Base-by-base conservation (phyloP, 2,329 filamentous ascomycete genomes). In the Hortaea werneckii region DNA sequence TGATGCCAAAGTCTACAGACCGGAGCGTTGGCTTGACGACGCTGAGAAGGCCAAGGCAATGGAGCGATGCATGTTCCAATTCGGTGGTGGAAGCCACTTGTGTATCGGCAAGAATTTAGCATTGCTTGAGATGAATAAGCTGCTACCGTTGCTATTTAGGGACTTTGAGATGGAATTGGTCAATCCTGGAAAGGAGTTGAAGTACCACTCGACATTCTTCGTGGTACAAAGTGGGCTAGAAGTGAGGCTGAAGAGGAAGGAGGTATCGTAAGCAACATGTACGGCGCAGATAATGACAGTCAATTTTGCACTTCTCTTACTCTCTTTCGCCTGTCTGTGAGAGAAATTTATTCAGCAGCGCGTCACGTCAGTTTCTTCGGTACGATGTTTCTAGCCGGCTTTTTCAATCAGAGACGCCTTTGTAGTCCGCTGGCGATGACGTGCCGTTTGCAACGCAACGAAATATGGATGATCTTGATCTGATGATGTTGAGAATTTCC, bases 121-220 rank as follows among this genome's bases (percentile, higher is more conserved):
- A 6, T 35, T 58, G 12, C 43, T 58, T n/a, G 55, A 58, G 42
- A 56, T 58, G 53, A 57, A 58, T 48, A 57, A 57, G 48, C 57
- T 54, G 6, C 39, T 59, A 32, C 58, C 58, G 9, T 39, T 58
- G 26, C 62, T 80, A 27, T 60, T 77, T 50, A 60, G 74, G n/a
- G 71, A 77, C 49, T 79, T 73, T 54, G 64, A 73, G 39, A 72
- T 79, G 50, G 65, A 74, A 57, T 64, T 79, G 27, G 67, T 71
- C n/a, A 65, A 74, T 47, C 74, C 74, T 0, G 65, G 67, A 7
- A 65, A 70, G 37, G 67, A 71, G 43, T 64, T 79, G 52, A 69
- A 68, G 48, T 73, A 74, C n/a, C 70, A 74, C 44, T 71, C 75
- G 13, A 77, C 74, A 3, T 79, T 79, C 59, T 79, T 80, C 54